Evolutionary conservation across 495 filamentous ascomycete genomes (phyloP), one percentile per base, ranked within the genome.

Genomic region (Lasiosphaeria ovina): DNA sequence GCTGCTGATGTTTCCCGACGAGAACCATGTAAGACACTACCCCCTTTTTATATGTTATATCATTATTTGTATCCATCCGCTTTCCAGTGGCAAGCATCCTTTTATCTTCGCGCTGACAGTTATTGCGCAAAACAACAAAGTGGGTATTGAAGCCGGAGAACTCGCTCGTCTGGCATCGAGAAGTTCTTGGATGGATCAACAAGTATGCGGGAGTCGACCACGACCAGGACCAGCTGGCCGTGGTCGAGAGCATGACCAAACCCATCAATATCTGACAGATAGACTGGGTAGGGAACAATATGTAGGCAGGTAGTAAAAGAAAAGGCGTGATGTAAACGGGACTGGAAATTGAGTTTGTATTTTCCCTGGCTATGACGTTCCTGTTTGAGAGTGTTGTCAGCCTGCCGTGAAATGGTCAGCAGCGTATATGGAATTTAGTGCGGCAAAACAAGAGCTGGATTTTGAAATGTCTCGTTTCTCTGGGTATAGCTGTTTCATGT

Each of bases 81-180:
- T 24, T 24, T 2, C 24, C 24, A 1, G 24, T 24, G 24, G 12
- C 12, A 53, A 34, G 2, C 31, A 36, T 35, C 0, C 9, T 52
- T 34, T 10, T 12, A 9, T 31, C 10, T 11, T 11, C 32, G 51
- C 49, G 3, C 51, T 60, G 42, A 48, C 35, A 55, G 45, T 8
- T 3, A 57, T 24, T 24, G 24, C 24, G 24, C 16, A 14, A 14
- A 8, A n/a, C 38, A 40, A 17, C 54, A 9, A 80, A 96, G 75
- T 98, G 90, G 90, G 92, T 98, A 24, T 66, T 97, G 48, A 93
- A 96, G 68, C 91, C 87, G 3, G 93, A 98, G 71, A 98, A 97
- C 70, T 87, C 85, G 8, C 75, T 97, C 31, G 78, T 94, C 48
- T 98, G 93, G 93, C 92, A 97, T 70, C 84, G 80, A n/a, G 89